Percentiles rank a stretch among this genome's conserved stretches.
phyloP scores from a whole-genome alignment of 176 grass and related monocot genomes.

The Hordeum marinum region DNA sequence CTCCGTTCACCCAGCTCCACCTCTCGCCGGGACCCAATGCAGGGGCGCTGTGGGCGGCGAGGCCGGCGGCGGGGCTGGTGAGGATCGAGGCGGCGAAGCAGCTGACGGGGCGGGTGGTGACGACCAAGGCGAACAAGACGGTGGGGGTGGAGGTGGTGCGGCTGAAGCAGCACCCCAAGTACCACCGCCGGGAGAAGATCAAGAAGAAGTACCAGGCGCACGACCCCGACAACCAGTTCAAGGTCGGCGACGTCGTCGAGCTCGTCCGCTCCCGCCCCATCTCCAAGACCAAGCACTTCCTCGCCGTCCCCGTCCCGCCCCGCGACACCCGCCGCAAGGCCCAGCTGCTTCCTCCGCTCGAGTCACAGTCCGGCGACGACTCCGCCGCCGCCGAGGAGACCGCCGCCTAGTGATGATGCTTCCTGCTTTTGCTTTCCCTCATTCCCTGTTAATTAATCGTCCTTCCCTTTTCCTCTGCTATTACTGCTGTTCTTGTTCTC shows the following conservation, averaged over 20 bases:
- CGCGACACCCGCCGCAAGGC: conserved; percentile 49
- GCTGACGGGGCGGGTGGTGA: conserved; percentile 71
- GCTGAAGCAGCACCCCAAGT: conserved; percentile 64
- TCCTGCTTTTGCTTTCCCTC: background rate
- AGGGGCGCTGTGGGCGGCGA: background rate
- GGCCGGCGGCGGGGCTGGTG: background rate
- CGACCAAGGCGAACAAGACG: conserved; percentile 84
- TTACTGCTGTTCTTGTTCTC: background rate
- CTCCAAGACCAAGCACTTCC: conserved; percentile 93
- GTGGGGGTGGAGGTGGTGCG: conserved; percentile 75
- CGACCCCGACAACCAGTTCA: conserved; percentile 87
- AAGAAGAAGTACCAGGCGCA: conserved; percentile 98
- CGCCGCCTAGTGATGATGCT: background rate
- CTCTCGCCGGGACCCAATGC: background rate
- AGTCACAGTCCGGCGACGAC: conserved; percentile 7
- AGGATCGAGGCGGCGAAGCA: conserved; percentile 51
- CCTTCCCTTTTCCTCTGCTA: background rate
- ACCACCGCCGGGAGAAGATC: conserved; percentile 63
- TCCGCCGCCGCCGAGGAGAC: background rate
- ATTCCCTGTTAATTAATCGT: background rate
- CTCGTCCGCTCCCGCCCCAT: conserved; percentile 82
- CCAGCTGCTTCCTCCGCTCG: conserved; percentile 39
- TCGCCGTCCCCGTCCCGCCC: conserved; percentile 56
- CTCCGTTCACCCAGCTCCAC: background rate
- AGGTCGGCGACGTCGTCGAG: conserved; percentile 84